These are phyloP conservation scores for Stellera chamaejasme DNA, from an alignment of 345 rosid genomes.

Conservation along the genomic window DNA sequence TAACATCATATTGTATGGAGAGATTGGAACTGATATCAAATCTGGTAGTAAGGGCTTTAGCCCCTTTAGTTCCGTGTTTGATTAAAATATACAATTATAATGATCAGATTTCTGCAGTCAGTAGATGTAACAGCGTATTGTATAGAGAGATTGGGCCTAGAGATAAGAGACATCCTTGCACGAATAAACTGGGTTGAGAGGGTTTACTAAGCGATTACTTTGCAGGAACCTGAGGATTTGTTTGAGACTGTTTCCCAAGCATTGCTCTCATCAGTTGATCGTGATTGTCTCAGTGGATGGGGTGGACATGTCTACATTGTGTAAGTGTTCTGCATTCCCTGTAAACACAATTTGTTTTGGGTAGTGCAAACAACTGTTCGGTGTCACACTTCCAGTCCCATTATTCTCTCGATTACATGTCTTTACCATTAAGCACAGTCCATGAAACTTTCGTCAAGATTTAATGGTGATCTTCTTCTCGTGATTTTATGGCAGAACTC, in stretches of 20 bases:
- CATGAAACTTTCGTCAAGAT: too few relatives aligned
- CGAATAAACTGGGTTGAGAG: not conserved
- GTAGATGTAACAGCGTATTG: not conserved
- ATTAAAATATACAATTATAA: not conserved
- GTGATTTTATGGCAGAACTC: constrained; percentile 49
- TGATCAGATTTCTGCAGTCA: not conserved
- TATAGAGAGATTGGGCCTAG: too few relatives aligned
- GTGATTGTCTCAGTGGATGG: constrained; percentile 99
- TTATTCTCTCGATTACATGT: too few relatives aligned
- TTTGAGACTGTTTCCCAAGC: constrained; percentile 91
- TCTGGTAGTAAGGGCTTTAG: too few relatives aligned
- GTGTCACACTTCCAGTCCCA: not conserved
- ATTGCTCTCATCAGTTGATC: constrained; percentile 76
- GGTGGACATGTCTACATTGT: constrained; percentile 95
- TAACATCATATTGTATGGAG: not conserved
- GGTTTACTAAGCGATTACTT: constrained; percentile 1
- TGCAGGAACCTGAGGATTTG: constrained; percentile 84
- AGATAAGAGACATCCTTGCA: not conserved
- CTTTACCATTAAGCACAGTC: too few relatives aligned
- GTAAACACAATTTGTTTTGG: not conserved
- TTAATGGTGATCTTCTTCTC: not conserved
- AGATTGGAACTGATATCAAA: not conserved
- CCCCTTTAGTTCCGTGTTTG: not conserved
- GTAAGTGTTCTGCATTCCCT: constrained; percentile 40
- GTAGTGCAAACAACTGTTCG: not conserved